Conservation (phyloP, 495 filamentous ascomycete species). For the Penicillium egyptiacum region DNA sequence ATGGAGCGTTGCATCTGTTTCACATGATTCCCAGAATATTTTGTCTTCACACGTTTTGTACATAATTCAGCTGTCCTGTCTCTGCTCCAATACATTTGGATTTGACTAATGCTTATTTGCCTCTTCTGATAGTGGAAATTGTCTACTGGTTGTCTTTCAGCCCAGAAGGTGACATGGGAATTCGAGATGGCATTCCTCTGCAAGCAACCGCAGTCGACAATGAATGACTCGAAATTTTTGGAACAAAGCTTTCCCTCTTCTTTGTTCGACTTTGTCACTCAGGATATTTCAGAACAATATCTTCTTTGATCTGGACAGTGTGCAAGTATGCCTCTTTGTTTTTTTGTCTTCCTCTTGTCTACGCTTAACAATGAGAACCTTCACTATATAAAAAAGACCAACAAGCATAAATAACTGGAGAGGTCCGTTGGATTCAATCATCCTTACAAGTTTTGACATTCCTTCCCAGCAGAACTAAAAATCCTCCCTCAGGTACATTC, state of each 20-base stretch:
- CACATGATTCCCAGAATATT: background rate
- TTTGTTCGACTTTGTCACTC: background rate
- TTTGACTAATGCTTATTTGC: background rate
- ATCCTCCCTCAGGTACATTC: background rate
- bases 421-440: background rate
- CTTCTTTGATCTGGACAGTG: background rate
- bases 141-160: background rate
- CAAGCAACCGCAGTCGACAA: background rate
- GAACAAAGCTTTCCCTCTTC: background rate
- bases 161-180: background rate
- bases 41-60: background rate
- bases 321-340: background rate
- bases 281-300: background rate
- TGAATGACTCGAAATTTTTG: background rate
- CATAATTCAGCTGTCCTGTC: background rate
- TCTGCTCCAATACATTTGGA: background rate
- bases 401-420: background rate
- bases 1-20: constrained; percentile 5
- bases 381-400: background rate
- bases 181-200: background rate
- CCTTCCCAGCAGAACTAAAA: background rate
- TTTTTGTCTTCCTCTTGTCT: background rate
- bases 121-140: background rate
- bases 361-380: background rate
- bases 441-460: too few species aligned